Base-by-base conservation (phyloP, 208 protist species). In the Crithidia brevicula region DNA sequence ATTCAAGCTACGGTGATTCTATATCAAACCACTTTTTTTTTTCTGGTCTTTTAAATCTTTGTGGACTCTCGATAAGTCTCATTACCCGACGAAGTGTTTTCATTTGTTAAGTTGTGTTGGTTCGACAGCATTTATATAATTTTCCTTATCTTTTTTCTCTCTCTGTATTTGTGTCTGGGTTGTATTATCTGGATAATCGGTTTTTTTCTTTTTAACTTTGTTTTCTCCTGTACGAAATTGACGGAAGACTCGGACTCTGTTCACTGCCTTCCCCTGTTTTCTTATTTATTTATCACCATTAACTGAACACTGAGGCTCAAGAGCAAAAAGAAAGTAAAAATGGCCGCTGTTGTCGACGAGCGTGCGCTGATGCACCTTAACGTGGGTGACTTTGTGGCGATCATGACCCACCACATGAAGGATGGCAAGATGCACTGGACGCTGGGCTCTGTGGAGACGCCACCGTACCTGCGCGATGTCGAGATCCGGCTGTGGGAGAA, bases 401-500 rank as follows among this genome's bases (percentile, higher is more conserved):
- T 95, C 16, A 67, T 85, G 54, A 88, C 79, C n/a, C 74, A 83
- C 36, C 45, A 83, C 61, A 73, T 69, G 59, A 81, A 72, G n/a
- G 77, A 82, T 34, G 66, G 73, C 67, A 82, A 83, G 51, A 53
- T 87, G 34, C 83, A 86, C 64, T 95, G 90, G 88, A 95, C 83
- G 2, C 84, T 95, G 20, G 87, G 90, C 43, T 78, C 61, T 22
- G 87, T 95, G 8, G 79, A 90, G 75, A 83, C 72, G 25, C 82
- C 77, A 16, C 83, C 83, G 46, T 93, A 89, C 78, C 45, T 84
- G 59, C 72, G 79, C 20, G 90, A 95, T 71, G 75, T 91, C 0
- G 86, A 95, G 64, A 63, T 95, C 16, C 77, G 82, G 34, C 72
- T 93, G 27, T 92, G 85, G 87, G 83, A 85, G 66, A 80, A 74